A percentile compares a stretch with the other conserved stretches of the same genome.
phyloP scores from a whole-genome alignment of 805 yeast species.

The Saccharomycopsis sp. region DNA sequence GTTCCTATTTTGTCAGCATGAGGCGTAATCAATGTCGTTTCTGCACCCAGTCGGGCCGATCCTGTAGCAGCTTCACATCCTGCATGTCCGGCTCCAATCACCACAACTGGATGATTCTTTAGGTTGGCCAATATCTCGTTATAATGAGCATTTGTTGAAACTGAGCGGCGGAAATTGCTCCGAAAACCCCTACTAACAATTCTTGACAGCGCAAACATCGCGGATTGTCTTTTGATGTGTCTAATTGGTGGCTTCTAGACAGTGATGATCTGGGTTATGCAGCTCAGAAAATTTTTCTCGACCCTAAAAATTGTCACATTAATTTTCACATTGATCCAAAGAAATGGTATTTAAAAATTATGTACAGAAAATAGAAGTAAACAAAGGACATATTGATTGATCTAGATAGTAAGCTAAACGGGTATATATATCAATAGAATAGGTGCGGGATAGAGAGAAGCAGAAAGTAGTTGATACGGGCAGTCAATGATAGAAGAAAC shows the following conservation, averaged over 20 bases:
- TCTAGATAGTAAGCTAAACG: too few relatives aligned
- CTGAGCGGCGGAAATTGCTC: constrained; percentile 14
- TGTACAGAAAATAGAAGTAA: background rate
- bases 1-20: constrained; percentile 72
- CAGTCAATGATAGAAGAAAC: too few relatives aligned
- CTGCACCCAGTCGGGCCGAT: constrained; percentile 75
- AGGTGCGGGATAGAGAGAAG: too few relatives aligned
- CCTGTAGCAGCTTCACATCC: constrained; percentile 98
- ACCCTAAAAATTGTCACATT: background rate
- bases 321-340: background rate
- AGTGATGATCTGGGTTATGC: background rate
- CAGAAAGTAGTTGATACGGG: too few relatives aligned
- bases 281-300: background rate
- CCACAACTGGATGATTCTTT: constrained; percentile 58
- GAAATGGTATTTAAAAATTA: too few relatives aligned
- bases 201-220: background rate
- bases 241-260: too few relatives aligned
- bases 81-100: constrained; percentile 98
- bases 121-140: constrained; percentile 27
- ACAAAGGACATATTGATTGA: too few relatives aligned
- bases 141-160: constrained; percentile 34
- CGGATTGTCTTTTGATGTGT: background rate
- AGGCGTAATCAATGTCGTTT: constrained; percentile 74
- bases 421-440: too few relatives aligned
- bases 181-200: background rate